phyloP scores from a whole-genome alignment of 805 yeast genomes.

The Metschnikowia proteae region DNA sequence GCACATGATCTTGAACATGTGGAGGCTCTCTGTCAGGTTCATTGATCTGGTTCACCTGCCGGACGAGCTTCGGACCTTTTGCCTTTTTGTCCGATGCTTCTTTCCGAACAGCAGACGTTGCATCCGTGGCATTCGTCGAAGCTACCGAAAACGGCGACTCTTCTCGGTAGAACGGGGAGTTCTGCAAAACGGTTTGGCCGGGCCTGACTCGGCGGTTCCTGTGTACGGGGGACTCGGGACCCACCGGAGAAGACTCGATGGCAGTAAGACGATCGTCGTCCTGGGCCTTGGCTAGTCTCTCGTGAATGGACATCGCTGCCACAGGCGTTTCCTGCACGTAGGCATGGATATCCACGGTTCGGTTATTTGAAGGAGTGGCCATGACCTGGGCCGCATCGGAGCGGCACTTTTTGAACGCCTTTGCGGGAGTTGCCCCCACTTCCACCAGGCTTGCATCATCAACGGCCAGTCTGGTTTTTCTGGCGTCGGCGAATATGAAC shows the following conservation, averaged over 20 bases:
- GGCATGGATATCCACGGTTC: conserved; percentile 7
- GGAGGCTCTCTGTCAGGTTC: background rate
- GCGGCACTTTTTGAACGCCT: background rate
- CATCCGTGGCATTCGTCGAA: background rate
- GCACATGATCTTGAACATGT: background rate
- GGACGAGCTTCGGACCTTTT: background rate
- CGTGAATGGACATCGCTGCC: background rate
- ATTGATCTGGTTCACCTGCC: background rate
- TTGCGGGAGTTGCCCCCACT: conserved; percentile 30
- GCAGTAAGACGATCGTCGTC: background rate
- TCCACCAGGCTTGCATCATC: conserved; percentile 23
- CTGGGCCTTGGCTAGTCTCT: background rate
- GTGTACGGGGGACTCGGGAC: conserved; percentile 1
- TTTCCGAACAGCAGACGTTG: background rate
- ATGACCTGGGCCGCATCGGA: conserved; percentile 9
- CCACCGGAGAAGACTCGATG: conserved; percentile 11
- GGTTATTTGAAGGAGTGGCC: conserved; percentile 14
- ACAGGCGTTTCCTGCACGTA: conserved; percentile 12
- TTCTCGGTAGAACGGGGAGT: conserved; percentile 34
- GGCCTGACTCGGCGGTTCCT: conserved; percentile 17
- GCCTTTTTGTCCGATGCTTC: background rate
- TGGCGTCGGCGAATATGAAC: conserved; percentile 27
- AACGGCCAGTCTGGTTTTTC: conserved; percentile 22
- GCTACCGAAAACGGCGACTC: conserved; percentile 3
- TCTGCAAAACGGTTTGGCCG: conserved; percentile 34